phyloP scores from a whole-genome alignment of 129 eudicot genomes.

The Helichrysum umbraculigerum region DNA sequence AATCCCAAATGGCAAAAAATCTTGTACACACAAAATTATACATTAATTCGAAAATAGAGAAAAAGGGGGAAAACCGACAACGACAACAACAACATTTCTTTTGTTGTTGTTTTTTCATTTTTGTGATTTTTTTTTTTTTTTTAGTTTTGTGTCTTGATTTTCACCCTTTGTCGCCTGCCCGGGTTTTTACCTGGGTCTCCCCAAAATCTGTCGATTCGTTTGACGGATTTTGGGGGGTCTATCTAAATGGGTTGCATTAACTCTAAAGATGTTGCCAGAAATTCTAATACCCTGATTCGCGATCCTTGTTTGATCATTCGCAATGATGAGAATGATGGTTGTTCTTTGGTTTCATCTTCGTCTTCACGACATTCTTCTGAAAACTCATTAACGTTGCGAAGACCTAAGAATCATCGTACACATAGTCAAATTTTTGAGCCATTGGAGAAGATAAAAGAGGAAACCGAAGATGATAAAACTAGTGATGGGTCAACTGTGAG shows the following conservation, averaged over 20 bases:
- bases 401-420: background rate
- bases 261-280: constrained; percentile 40
- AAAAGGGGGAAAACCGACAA: constrained; percentile 19
- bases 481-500: constrained; percentile 23
- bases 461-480: constrained; percentile 33
- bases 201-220: constrained; percentile 36
- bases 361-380: background rate
- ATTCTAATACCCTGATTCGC: constrained; percentile 1
- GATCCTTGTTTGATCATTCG: constrained; percentile 9
- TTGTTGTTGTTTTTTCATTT: background rate
- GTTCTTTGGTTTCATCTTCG: background rate
- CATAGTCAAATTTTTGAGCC: constrained; percentile 13
- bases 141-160: constrained; percentile 14
- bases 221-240: constrained; percentile 50
- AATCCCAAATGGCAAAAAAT: constrained; percentile 2
- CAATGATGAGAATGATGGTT: background rate
- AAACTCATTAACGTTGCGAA: constrained; percentile 23
- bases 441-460: constrained; percentile 48
- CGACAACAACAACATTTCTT: background rate
- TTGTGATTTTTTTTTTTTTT: background rate
- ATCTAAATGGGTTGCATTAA: constrained; percentile 68
- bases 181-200: constrained; percentile 24
- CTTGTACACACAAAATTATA: background rate
- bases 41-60: constrained; percentile 2
- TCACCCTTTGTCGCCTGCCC: constrained; percentile 26